phyloP scores from a whole-genome alignment of 441 rosid genomes.

The Gossypium davidsonii region DNA sequence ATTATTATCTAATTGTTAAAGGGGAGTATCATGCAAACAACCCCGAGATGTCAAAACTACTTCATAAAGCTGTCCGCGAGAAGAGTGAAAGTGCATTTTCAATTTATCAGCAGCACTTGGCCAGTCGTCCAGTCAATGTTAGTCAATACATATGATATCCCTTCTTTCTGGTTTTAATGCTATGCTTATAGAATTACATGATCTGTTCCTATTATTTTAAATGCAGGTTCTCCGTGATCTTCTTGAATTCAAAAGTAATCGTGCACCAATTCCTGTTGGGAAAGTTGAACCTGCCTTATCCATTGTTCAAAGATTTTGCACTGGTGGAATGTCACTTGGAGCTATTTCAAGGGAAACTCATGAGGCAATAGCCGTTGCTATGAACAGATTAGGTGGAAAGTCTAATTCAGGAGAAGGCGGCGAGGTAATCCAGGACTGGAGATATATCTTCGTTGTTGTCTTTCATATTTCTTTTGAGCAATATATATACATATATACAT shows the following conservation, averaged over 20 bases:
- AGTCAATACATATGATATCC: slow-evolving; percentile 20
- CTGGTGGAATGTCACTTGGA: slow-evolving; percentile 99
- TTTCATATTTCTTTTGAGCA: background rate
- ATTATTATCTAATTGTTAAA: slow-evolving; percentile 18
- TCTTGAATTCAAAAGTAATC: slow-evolving; percentile 89
- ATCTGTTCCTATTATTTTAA: slow-evolving; percentile 14
- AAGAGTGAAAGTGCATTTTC: slow-evolving; percentile 92
- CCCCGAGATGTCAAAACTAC: slow-evolving; percentile 97
- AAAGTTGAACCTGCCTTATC: slow-evolving; percentile 89
- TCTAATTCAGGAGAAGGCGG: slow-evolving; percentile 99
- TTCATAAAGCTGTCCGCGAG: slow-evolving; percentile 97
- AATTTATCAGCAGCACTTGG: slow-evolving; percentile 92
- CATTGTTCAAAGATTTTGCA: slow-evolving; percentile 90
- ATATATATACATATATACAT: background rate
- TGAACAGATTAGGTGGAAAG: slow-evolving; percentile 94
- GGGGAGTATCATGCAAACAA: slow-evolving; percentile 99
- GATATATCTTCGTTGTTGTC: slow-evolving; percentile 6
- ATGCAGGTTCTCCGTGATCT: slow-evolving; percentile 94
- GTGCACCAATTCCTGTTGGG: slow-evolving; percentile 80
- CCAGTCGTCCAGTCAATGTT: slow-evolving; percentile 93
- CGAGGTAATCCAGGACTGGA: slow-evolving; percentile 46
- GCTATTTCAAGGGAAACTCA: slow-evolving; percentile 99
- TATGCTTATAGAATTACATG: slow-evolving; percentile 5
- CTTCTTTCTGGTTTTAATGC: background rate
- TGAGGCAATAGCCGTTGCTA: slow-evolving; percentile 98